These are phyloP conservation scores for Penicillium sp. DNA, from an alignment of 2,329 filamentous ascomycete species.

Conservation along the genomic window DNA sequence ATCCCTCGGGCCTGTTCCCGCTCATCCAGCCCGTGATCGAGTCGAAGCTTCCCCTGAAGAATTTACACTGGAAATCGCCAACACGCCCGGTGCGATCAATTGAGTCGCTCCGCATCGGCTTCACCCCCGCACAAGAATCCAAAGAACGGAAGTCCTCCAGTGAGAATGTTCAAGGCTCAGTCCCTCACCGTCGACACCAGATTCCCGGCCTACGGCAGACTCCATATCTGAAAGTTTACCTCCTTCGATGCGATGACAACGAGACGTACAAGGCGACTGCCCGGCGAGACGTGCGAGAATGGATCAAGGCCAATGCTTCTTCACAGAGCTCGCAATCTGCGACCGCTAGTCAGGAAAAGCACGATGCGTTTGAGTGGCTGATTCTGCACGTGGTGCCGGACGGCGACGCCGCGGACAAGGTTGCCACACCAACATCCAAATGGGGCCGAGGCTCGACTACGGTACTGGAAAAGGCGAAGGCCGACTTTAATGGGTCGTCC, in stretches of 20 bases:
- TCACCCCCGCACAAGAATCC: conserved; percentile 60
- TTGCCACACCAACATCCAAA: conserved; percentile 57
- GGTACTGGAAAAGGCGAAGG: conserved; percentile 80
- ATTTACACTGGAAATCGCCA: conserved; percentile 96
- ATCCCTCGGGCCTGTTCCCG: conserved; percentile 84
- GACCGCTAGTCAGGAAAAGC: conserved; percentile 75
- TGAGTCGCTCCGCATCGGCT: conserved; percentile 83
- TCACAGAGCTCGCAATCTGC: conserved; percentile 30
- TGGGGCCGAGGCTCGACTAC: conserved; percentile 78
- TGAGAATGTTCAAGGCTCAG: conserved; percentile 35
- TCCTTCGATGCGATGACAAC: conserved; percentile 92
- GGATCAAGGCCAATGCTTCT: conserved; percentile 75
- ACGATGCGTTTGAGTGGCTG: conserved; percentile 95
- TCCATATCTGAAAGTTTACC: conserved; percentile 84
- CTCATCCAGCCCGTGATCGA: conserved; percentile 73
- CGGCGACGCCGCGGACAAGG: conserved; percentile 63
- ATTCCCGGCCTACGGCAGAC: conserved; percentile 91
- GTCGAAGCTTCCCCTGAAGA: conserved; percentile 75
- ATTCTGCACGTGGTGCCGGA: conserved; percentile 92
- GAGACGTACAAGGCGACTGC: conserved; percentile 83
- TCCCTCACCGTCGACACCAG: conserved; percentile 71
- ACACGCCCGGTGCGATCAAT: conserved; percentile 89
- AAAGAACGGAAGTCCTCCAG: conserved; percentile 36
- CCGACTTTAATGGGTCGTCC: conserved; percentile 78
- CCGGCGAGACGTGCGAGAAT: conserved; percentile 77